Base-by-base conservation (phyloP, 1,139 yeast genomes). In the Suhomyces kunorum region DNA sequence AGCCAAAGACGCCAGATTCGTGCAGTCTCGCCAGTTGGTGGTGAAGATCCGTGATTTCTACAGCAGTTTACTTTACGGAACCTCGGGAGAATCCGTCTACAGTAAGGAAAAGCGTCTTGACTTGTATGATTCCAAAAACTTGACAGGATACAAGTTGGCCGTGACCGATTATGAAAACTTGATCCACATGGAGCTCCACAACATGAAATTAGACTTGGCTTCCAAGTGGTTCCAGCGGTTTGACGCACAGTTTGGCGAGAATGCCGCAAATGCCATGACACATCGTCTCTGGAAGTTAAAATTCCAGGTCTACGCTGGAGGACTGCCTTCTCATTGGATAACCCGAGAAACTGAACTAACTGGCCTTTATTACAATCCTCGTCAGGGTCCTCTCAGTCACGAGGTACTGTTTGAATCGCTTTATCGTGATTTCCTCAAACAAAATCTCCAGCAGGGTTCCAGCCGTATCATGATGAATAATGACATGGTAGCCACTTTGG, bases 141-240 rank as follows among this genome's bases (percentile, higher is more conserved):
- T 47, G 15, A 54, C 64, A 1, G 65, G 63, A 1, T 54, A 56
- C 40, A 42, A 45, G 32, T 50, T 68, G 23, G 45, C 47, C 6
- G 50, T 56, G 1, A 44, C 46, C 4, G 77, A 72, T 51, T 71
- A 61, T 47, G 76, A 71, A 47, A 71, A 67, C 49, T 55, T 72
- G 42, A 61, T 71, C 26, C 27, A 36, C 31, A 51, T 71, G 35
- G 78, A 72, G 47, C 52, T 64, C 36, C 49, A 53, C 40, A 67
- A 66, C 48, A 51, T 48, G 25, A 71, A 71, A 46, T 46, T 63
- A 23, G 76, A 71, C 49, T 56, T 70, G 47, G 75, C 72, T 1
- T 56, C 67, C 4, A 61, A 59, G 40, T 71, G 76, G 76, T 64
- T 68, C 45, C 59, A 56, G 32, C 50, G 62, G 32, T 63, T 70